Conservation (phyloP, 495 filamentous ascomycete species). For the Aspergillus incahuasiensis region DNA sequence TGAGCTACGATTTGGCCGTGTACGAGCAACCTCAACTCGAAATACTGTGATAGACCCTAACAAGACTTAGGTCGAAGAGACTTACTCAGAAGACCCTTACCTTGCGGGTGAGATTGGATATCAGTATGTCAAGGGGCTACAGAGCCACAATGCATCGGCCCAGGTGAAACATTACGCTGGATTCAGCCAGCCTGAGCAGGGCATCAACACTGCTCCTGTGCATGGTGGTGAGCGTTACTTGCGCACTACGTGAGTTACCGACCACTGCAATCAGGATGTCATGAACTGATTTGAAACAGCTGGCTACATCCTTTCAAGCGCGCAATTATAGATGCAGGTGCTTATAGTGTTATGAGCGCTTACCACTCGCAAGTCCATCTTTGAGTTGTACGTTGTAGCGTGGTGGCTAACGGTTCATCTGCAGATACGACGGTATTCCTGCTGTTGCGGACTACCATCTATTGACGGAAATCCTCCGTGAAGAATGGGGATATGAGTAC, state of each 20-base stretch:
- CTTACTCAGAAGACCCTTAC: slow-evolving; percentile 60
- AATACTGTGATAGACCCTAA: neutral
- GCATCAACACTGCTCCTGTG: slow-evolving; percentile 63
- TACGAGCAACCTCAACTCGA: slow-evolving; percentile 10
- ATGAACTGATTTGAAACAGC: slow-evolving; percentile 14
- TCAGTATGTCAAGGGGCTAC: slow-evolving; percentile 56
- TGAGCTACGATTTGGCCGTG: slow-evolving; percentile 61
- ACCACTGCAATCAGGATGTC: neutral
- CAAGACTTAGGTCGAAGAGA: slow-evolving; percentile 55
- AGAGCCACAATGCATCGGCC: slow-evolving; percentile 58
- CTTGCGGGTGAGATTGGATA: slow-evolving; percentile 59
- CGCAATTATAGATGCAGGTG: slow-evolving; percentile 63
- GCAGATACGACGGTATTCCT: slow-evolving; percentile 61
- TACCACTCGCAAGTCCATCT: slow-evolving; percentile 52
- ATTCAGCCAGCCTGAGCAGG: slow-evolving; percentile 62
- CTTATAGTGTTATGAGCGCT: slow-evolving; percentile 61
- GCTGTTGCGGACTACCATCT: slow-evolving; percentile 55
- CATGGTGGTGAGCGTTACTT: slow-evolving; percentile 65
- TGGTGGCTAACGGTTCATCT: too few species aligned
- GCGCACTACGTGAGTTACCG: slow-evolving; percentile 48
- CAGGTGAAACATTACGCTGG: slow-evolving; percentile 69
- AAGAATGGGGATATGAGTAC: slow-evolving; percentile 68
- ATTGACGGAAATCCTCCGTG: slow-evolving; percentile 60
- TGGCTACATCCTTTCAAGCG: slow-evolving; percentile 63
- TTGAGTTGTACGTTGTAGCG: too few species aligned